phyloP scores from a whole-genome alignment of 306 rosid genomes.

The Trifolium pratense region DNA sequence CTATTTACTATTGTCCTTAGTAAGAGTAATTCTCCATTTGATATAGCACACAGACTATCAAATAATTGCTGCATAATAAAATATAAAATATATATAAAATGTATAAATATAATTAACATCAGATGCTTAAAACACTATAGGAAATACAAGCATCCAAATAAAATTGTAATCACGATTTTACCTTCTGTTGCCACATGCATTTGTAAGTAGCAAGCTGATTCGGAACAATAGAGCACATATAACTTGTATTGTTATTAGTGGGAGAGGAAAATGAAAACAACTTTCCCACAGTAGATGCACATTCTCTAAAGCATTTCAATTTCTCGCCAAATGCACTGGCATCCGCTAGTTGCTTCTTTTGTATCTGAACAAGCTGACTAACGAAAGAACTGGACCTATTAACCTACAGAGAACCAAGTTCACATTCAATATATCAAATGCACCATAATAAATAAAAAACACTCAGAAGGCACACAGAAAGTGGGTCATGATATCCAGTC shows the following conservation, averaged over 20 bases:
- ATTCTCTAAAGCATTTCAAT: constrained; percentile 60
- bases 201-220: constrained; percentile 57
- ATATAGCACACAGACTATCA: constrained; percentile 63
- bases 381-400: constrained; percentile 67
- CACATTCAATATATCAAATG: constrained; percentile 8
- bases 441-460: neutral
- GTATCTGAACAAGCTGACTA: constrained; percentile 70
- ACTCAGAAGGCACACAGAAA: neutral
- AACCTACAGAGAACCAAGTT: constrained; percentile 55
- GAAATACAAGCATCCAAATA: constrained; percentile 31
- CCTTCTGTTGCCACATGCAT: constrained; percentile 97
- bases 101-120: neutral
- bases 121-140: constrained; percentile 13
- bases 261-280: constrained; percentile 52
- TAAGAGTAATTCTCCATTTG: constrained; percentile 66
- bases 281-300: constrained; percentile 60
- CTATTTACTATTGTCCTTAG: constrained; percentile 56
- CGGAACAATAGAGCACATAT: constrained; percentile 51
- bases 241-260: constrained; percentile 38
- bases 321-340: constrained; percentile 66
- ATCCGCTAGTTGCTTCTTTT: constrained; percentile 70
- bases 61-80: constrained; percentile 68
- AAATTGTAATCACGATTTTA: constrained; percentile 11
- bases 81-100: constrained; percentile 11
- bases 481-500: constrained; percentile 17